phyloP scores from a whole-genome alignment of 345 rosid genomes.

The Citrus cavaleriei region DNA sequence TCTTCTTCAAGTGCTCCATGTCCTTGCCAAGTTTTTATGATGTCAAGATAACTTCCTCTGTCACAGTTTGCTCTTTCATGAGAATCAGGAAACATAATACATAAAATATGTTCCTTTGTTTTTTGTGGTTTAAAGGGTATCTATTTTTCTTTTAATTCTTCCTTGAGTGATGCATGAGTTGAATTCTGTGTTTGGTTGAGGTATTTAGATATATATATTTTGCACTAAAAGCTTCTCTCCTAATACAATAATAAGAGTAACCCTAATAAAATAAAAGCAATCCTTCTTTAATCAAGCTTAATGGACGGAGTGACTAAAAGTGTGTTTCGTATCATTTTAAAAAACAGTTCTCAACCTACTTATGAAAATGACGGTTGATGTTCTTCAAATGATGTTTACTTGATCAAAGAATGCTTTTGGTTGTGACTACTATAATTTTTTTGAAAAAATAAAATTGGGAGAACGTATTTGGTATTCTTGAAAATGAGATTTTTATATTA shows the following conservation, averaged over 20 bases:
- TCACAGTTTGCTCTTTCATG: neutral
- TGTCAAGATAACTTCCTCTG: neutral
- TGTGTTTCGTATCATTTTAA: neutral
- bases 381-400: neutral
- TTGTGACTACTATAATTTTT: neutral
- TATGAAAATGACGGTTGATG: neutral
- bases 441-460: no score
- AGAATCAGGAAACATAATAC: neutral
- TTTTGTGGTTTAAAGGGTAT: neutral
- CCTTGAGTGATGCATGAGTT: neutral
- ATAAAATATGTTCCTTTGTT: no score
- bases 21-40: slow-evolving; percentile 1
- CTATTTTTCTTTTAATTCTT: neutral
- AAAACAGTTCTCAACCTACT: neutral
- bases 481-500: neutral
- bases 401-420: neutral
- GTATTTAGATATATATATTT: no score
- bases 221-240: neutral
- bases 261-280: neutral
- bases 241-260: neutral
- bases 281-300: neutral
- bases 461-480: neutral
- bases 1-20: neutral
- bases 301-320: no score
- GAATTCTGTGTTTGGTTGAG: neutral